Evolutionary conservation across 2,329 filamentous ascomycete species (phyloP), one percentile per base, ranked within the genome.

Genomic region (Trichoderma pleuroti): DNA sequence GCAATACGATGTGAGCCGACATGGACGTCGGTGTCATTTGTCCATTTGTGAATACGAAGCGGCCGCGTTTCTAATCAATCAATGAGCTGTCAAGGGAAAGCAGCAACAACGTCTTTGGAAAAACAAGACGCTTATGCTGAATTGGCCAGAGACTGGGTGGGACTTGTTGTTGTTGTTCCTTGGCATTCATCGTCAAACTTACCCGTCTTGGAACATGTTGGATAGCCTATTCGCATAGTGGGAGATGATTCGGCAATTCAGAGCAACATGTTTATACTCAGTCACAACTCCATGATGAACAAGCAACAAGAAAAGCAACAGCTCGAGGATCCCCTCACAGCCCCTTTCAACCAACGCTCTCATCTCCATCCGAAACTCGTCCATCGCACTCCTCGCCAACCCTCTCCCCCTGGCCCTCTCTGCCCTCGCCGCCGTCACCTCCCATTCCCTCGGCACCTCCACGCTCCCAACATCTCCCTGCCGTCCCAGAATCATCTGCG

Each of bases 401-500:
- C 71, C 72, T 72, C 73, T 74, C 10, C 60, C 68, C 39, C 60
- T 72, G 10, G 74, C 76, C 49, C 66, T 74, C 59, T 72, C 73
- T 7, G 74, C 75, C 70, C 81, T 77, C 42, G 78, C 78, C 59
- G 78, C 81, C 8, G 77, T 80, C 12, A 82, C 74, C 39, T 78
- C 71, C 74, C 81, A 87, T 73, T 83, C 81, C 12, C 69, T 70
- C 5, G 86, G 86, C 39, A 88, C 68, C 30, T 82, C 80, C 57
- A 85, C 80, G 0, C 77, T 78, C 14, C 76, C 74, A n/a, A 76
- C 75, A 26, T 78, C 74, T 18, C 76, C 74, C 24, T 76, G 75
- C n/a, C 77, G 78, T 1, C 82, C 82, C 70, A 85, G 75, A 67
- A 92, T 87, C 83, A 91, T 86, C 60, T 86, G 81, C 11, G 88